Base-by-base conservation (phyloP, 768 basidiomycete genomes). In the Russula lepida region DNA sequence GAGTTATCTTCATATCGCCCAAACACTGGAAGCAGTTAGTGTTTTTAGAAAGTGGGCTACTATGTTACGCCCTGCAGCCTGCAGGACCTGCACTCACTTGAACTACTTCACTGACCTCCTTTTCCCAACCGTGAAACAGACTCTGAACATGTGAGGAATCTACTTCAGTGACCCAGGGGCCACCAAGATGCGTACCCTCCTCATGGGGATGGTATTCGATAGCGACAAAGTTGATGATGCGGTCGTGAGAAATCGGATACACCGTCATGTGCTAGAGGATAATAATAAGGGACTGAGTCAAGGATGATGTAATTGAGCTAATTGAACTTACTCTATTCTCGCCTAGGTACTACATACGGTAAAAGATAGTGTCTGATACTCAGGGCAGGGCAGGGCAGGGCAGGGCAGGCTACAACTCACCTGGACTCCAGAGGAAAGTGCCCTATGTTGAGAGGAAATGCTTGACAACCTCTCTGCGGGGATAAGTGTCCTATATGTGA, bases 401-500 rank as follows among this genome's bases (percentile, higher is more conserved):
- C 5, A n/a, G 15, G 33, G 65, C 28, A 58, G 50, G 39, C 6
- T 12, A 13, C 15, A 13, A 33, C 72, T 41, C 66, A 84, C 84
- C 72, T 79, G 74, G 2, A 76, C 80, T 1, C 83, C 76, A 33
- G 72, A 74, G 19, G 70, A 74, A 25, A 83, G 70, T 8, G 74
- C 74, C 27, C 72, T 76, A 71, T 85, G 84, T 56, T 76, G 68
- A 48, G 83, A 82, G 25, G 73, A 69, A 33, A 68, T 66, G n/a
- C 70, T 71, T 39, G 68, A 71, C 60, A 87, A 68, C 53, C 71
- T 72, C 46, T 83, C 83, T 4, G 77, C 74, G 27, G 79, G 73
- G 60, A 88, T 79, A n/a, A 86, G 70, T 2, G 82, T 72, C 54
- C 85, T 80, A 69, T 87, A 87, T 1, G 79, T 79, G 62, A 76